Conservation (phyloP, 805 yeast species). For the Wickerhamiella kazuoi region DNA sequence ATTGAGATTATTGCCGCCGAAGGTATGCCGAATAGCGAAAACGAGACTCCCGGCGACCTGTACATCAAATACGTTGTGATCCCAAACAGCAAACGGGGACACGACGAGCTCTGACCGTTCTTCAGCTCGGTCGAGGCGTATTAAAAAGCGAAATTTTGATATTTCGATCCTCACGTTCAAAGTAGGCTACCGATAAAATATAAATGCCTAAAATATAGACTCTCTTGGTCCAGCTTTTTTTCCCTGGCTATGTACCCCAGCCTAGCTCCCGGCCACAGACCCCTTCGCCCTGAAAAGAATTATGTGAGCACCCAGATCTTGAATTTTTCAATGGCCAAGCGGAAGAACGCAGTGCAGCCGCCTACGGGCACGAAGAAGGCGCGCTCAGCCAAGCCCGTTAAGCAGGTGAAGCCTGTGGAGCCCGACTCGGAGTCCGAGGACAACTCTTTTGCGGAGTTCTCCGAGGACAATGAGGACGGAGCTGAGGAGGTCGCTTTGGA, state of each 20-base stretch:
- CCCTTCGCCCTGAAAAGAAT: too few species aligned
- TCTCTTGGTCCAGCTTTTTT: too few species aligned
- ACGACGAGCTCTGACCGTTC: not conserved
- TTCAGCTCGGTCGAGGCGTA: too few species aligned
- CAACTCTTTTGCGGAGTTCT: not conserved
- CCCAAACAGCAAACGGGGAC: not conserved
- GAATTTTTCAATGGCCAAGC: not conserved
- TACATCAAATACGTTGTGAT: conserved; percentile 28
- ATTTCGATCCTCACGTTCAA: too few species aligned
- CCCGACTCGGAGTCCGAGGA: too few species aligned
- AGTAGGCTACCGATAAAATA: too few species aligned
- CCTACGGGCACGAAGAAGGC: not conserved
- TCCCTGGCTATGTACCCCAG: too few species aligned
- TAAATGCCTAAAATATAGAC: too few species aligned
- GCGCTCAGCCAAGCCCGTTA: too few species aligned
- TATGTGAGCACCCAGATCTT: not conserved
- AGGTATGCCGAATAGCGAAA: conserved; percentile 66
- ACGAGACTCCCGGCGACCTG: conserved; percentile 35
- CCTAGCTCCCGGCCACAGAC: too few species aligned
- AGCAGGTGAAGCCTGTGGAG: too few species aligned
- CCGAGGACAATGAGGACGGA: conserved; percentile 1
- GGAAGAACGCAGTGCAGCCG: not conserved
- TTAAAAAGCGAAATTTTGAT: too few species aligned
- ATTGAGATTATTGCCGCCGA: conserved; percentile 51
- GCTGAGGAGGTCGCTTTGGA: not conserved